Evolutionary conservation across 345 rosid species (phyloP), one percentile per base, ranked within the genome.

Genomic region (Microcos paniculata): DNA sequence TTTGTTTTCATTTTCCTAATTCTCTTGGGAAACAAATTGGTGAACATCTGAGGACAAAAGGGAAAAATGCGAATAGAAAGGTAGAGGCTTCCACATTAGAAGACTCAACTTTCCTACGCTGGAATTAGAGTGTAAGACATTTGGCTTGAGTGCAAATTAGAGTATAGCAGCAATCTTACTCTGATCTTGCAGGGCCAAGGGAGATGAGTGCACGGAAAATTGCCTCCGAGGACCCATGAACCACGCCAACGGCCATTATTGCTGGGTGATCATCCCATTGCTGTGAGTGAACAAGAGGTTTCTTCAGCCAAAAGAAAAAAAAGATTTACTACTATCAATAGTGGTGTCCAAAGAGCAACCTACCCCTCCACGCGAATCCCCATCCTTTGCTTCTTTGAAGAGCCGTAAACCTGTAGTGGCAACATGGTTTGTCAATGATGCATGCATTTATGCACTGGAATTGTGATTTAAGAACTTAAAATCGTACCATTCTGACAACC

Each of bases 231-330:
- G 91, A 82, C 70, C 94, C 98, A 66, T 91, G 89, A 69, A 91
- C 88, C 64, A 87, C 83, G 23, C 99, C 97, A 75, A 96, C 99
- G 1, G 97, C 98, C 98, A 96, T 96, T 75, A 94, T 83, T 78
- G 97, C 99, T 1, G 97, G 93, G 71, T 96, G 87, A 82, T 91
- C 91, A 79, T 91, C 97, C 98, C 99, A 94, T 59, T 83, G 88
- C 97, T 92, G 84, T 80, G 46, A 75, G 84, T 80, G 46, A 75
- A 51, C 26, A 84, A 43, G 48, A 75, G 71, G 33, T 61, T 43
- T 46, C 61, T 72, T 43, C 55, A 68, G 23, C n/a, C 61, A 15
- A n/a, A 2, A 76, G n/a, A 19, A 11, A 33, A 15, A 62, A 24
- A 33, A 66, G 19, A 18, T 35, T 6, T 24, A 26, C 30, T 63